Percentiles rank a stretch among this genome's conserved stretches.
These are phyloP conservation scores for Colletotrichum sp. DNA, from an alignment of 2,329 filamentous ascomycete species.

Conservation along the genomic window DNA sequence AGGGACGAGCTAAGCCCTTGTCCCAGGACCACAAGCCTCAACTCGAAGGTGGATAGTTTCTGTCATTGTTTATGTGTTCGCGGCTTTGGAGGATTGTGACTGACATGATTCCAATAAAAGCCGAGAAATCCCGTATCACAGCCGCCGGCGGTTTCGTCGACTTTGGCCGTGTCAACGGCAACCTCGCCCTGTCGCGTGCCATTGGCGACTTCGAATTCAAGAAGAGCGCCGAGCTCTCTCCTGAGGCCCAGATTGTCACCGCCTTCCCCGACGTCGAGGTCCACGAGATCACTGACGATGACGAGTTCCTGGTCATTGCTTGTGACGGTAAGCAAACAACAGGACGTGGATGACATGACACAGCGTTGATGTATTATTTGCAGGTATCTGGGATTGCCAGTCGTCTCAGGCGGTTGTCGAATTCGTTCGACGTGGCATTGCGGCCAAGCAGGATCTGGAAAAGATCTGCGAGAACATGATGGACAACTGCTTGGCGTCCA, in stretches of 20 bases:
- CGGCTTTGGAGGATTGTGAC: neutral
- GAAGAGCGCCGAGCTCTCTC: conserved; percentile 94
- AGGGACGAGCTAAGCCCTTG: conserved; percentile 94
- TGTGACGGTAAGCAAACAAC: conserved; percentile 75
- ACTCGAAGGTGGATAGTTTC: conserved; percentile 76
- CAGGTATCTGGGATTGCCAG: conserved; percentile 99
- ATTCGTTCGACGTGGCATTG: conserved; percentile 95
- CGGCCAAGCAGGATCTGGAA: conserved; percentile 91
- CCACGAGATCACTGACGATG: conserved; percentile 89
- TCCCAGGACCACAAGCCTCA: conserved; percentile 99
- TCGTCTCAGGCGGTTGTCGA: conserved; percentile 97
- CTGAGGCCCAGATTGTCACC: conserved; percentile 98
- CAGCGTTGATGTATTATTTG: conserved; percentile 5
- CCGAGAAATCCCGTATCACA: conserved; percentile 94
- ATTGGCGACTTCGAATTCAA: conserved; percentile 99
- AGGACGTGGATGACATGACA: neutral
- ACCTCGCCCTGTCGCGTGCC: conserved; percentile 92
- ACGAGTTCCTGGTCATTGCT: conserved; percentile 93
- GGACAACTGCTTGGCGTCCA: conserved; percentile 98
- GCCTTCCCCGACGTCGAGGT: conserved; percentile 93
- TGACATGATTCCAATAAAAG: conserved; percentile 47
- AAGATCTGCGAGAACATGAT: conserved; percentile 99
- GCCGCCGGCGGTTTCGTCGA: conserved; percentile 97
- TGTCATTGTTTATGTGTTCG: neutral
- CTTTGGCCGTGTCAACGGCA: conserved; percentile 97